A percentile compares a stretch with the other conserved stretches of the same genome.
Evolutionary conservation across 352 stramenopile genomes (phyloP).

Genomic region (Peronospora farinosa): DNA sequence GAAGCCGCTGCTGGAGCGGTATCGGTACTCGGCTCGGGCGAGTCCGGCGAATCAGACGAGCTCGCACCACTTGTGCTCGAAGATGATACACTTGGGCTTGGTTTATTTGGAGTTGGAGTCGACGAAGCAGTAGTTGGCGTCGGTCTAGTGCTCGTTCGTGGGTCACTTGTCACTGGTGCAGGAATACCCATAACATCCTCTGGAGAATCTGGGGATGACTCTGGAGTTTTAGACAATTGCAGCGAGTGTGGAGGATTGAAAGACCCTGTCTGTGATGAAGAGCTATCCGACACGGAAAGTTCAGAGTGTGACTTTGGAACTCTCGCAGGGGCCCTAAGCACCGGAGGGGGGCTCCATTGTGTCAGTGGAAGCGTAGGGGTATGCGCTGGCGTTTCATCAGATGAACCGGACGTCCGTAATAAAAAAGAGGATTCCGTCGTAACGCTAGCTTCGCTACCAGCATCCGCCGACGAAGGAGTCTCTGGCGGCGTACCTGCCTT

Average conservation of each 20-base stretch:
- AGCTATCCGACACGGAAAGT: slow-evolving; percentile 11
- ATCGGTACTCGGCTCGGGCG: slow-evolving; percentile 6
- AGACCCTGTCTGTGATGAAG: slow-evolving; percentile 8
- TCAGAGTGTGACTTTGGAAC: slow-evolving; percentile 6
- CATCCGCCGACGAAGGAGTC: too few relatives aligned
- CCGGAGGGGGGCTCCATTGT: slow-evolving; percentile 20
- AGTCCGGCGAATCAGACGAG: slow-evolving; percentile 15
- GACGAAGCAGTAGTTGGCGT: slow-evolving; percentile 13
- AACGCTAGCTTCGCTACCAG: too few relatives aligned
- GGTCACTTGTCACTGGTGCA: slow-evolving; percentile 22
- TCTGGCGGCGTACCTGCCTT: too few relatives aligned
- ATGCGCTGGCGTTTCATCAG: neutral
- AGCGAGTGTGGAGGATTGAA: slow-evolving; percentile 5
- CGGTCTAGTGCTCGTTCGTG: slow-evolving; percentile 16
- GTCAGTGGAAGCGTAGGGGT: slow-evolving; percentile 2
- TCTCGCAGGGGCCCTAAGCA: slow-evolving; percentile 17
- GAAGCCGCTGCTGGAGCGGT: slow-evolving; percentile 1
- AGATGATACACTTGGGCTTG: slow-evolving; percentile 8
- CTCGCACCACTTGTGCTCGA: slow-evolving; percentile 10
- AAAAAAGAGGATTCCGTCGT: too few relatives aligned
- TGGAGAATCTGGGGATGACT: slow-evolving; percentile 1
- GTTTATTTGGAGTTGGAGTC: slow-evolving; percentile 3
- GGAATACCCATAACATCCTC: slow-evolving; percentile 19
- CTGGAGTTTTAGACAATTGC: slow-evolving; percentile 9
- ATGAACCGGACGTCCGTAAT: neutral